These are phyloP conservation scores for Erigeron canadensis DNA, from an alignment of 129 eudicot species.

Conservation along the genomic window DNA sequence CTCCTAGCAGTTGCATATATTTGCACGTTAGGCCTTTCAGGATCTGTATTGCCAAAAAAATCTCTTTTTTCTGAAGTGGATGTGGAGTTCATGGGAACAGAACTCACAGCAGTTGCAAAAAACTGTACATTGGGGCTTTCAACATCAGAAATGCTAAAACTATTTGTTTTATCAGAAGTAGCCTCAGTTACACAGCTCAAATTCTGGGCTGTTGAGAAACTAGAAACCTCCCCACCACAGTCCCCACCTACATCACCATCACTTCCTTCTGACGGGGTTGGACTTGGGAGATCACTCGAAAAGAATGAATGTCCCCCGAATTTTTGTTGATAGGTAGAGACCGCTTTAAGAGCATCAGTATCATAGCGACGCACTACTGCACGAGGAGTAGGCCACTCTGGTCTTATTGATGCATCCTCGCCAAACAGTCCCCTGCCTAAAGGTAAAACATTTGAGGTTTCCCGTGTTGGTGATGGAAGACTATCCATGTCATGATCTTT, in stretches of 20 bases:
- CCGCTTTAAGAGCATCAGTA: conserved; percentile 87
- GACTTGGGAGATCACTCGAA: conserved; percentile 80
- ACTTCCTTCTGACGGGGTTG: conserved; percentile 95
- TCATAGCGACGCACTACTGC: conserved; percentile 61
- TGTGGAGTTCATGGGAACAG: conserved; percentile 21
- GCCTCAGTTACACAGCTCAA: conserved; percentile 27
- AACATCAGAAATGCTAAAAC: conserved; percentile 34
- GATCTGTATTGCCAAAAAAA: conserved; percentile 33
- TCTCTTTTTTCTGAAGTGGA: conserved; percentile 23
- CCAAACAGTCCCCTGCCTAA: conserved; percentile 34
- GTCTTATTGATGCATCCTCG: conserved; percentile 51
- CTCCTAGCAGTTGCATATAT: conserved; percentile 22
- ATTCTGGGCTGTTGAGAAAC: conserved; percentile 38
- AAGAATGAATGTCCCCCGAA: conserved; percentile 60
- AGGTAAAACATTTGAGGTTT: conserved; percentile 45
- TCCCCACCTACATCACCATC: conserved; percentile 65
- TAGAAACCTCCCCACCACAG: conserved; percentile 70
- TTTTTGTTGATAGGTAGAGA: conserved; percentile 87
- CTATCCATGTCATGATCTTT: conserved; percentile 95
- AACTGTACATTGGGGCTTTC: conserved; percentile 34
- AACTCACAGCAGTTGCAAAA: conserved; percentile 19
- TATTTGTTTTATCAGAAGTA: conserved; percentile 27
- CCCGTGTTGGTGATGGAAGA: conserved; percentile 97
- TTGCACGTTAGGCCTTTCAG: conserved; percentile 33
- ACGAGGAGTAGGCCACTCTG: conserved; percentile 71